A percentile compares a stretch with the other conserved stretches of the same genome.
These are phyloP conservation scores for Pseudogymnoascus sp. DNA, from an alignment of 2,329 filamentous ascomycete species.

Conservation along the genomic window DNA sequence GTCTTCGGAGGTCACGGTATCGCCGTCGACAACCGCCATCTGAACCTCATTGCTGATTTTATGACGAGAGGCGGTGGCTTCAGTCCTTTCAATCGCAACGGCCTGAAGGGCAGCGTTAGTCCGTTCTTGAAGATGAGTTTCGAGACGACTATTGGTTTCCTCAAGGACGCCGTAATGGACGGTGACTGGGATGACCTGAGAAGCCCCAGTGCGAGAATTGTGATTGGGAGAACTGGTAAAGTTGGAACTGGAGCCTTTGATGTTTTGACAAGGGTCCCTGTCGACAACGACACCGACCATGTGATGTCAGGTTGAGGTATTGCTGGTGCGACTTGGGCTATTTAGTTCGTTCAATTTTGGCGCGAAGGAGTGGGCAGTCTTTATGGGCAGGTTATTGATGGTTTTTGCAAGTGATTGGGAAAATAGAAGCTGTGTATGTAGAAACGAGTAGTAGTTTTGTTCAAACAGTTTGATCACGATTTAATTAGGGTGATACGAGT, in stretches of 20 bases:
- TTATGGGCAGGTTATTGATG: conserved; percentile 6
- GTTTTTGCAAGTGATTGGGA: conserved; percentile 6
- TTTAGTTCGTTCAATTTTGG: conserved; percentile 2
- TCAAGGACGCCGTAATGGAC: conserved; percentile 85
- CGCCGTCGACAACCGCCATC: conserved; percentile 79
- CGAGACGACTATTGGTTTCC: conserved; percentile 89
- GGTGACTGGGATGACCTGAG: conserved; percentile 83
- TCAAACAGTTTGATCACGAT: background rate
- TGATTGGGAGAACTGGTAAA: conserved; percentile 73
- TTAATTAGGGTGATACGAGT: background rate
- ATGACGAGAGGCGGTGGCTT: conserved; percentile 95
- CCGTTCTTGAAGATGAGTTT: conserved; percentile 99
- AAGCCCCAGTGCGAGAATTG: conserved; percentile 79
- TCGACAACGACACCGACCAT: conserved; percentile 5
- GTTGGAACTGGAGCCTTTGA: conserved; percentile 91
- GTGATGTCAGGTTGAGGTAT: conserved; percentile 1
- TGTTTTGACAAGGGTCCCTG: conserved; percentile 57
- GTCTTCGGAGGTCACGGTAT: conserved; percentile 93
- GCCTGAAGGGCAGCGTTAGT: conserved; percentile 73
- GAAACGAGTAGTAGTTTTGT: conserved; percentile 3
- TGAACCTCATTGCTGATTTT: conserved; percentile 92
- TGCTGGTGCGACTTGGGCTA: background rate
- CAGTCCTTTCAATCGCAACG: conserved; percentile 86
- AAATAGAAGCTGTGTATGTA: conserved; percentile 7
- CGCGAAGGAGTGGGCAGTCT: conserved; percentile 1